Base-by-base conservation (phyloP, 768 basidiomycete genomes). In the Epithele typhae region DNA sequence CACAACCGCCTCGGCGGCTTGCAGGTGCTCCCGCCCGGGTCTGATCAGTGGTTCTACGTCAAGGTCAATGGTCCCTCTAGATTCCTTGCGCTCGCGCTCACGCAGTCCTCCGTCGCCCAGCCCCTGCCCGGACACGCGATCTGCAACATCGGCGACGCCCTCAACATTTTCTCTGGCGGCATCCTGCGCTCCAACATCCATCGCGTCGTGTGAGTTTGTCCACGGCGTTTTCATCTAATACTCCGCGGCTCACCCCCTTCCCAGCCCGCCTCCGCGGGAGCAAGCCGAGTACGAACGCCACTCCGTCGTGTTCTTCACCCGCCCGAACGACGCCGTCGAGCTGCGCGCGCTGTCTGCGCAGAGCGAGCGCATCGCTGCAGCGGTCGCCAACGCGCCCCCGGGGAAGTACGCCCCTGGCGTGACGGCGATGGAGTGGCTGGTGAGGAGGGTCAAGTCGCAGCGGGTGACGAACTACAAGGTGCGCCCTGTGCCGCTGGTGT, bases 1-100 rank as follows among this genome's bases (percentile, higher is more conserved):
- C 80, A 84, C 55, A 87, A 87, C 58, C 73, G 72, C 3, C 73
- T 84, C 0, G 84, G 85, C 8, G 85, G 85, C 0, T 67, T 88
- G 4, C 85, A 87, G 49, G 84, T 87, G 0, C 66, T 84, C 27
- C 73, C 75, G 1, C 83, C 82, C 0, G 81, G 77, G 15, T 56
- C 72, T 3, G 74, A 81, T 14, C 58, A 72, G 21, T 87, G 84
- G 85, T 76, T 76, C 57, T 87, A 85, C 51, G 69, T 87, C 52
- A 78, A 78, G 73, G 83, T 75, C 23, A 57, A 6, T 34, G 30
- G 30, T 32, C n/a, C 30, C n/a, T 32, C 30, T 32, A 9, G 30
- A 15, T 15, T 9, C 30, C 9, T 9, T 15, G 30, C 30, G 9
- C 30, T 9, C 30, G 30, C 30, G 30, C 30, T 19, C 12, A 36